These are phyloP conservation scores for Parietaria judaica DNA, from an alignment of 306 rosid species.

Conservation along the genomic window DNA sequence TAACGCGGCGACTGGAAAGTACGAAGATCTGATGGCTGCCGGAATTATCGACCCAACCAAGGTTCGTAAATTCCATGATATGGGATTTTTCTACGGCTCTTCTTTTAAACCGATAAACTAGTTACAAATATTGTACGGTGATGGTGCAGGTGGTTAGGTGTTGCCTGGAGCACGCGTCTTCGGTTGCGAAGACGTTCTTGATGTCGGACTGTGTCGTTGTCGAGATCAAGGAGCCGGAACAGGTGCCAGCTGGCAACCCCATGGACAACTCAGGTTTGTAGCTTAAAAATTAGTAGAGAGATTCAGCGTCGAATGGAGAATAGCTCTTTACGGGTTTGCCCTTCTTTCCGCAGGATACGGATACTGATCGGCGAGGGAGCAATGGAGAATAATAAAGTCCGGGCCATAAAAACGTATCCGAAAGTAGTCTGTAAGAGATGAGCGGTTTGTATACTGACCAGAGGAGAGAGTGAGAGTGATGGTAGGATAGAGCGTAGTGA, in stretches of 20 bases:
- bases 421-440: too few species aligned
- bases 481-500: too few species aligned
- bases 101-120: not conserved
- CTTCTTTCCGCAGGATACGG: conserved; percentile 48
- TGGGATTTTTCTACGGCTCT: not conserved
- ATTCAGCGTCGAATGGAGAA: not conserved
- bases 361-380: conserved; percentile 17
- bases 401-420: not conserved
- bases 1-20: conserved; percentile 94
- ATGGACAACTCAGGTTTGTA: conserved; percentile 86
- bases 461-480: too few species aligned
- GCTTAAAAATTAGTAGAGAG: not conserved
- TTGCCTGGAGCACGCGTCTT: conserved; percentile 95
- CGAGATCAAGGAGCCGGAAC: conserved; percentile 94
- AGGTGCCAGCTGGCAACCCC: conserved; percentile 64
- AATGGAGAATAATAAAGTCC: not conserved
- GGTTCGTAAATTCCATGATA: conserved; percentile 32
- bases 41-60: conserved; percentile 98
- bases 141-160: conserved; percentile 81
- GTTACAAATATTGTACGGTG: not conserved
- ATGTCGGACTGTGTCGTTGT: conserved; percentile 99
- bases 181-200: conserved; percentile 93
- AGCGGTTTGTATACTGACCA: too few species aligned
- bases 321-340: not conserved
- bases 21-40: conserved; percentile 94